These are phyloP conservation scores for Clausena lansium DNA, from an alignment of 345 rosid genomes.

Conservation along the genomic window DNA sequence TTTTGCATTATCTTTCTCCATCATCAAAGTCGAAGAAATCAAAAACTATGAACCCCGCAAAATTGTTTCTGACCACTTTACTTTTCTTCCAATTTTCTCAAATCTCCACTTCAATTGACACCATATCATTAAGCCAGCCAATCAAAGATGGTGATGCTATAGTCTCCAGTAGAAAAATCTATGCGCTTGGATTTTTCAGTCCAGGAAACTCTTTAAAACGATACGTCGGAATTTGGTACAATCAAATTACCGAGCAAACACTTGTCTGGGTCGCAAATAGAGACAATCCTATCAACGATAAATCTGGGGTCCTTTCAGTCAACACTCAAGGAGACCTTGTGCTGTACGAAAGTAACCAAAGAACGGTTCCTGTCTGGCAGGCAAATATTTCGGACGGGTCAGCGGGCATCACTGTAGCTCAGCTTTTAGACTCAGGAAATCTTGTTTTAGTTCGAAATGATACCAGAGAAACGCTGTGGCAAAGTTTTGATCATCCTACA, in stretches of 20 bases:
- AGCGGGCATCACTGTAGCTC: slow-evolving; percentile 30
- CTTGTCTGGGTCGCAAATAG: slow-evolving; percentile 84
- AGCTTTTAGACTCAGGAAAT: slow-evolving; percentile 38
- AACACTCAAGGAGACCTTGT: slow-evolving; percentile 41
- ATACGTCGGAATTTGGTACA: slow-evolving; percentile 83
- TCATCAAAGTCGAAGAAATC: background rate
- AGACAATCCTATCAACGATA: slow-evolving; percentile 45
- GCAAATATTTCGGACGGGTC: slow-evolving; percentile 26
- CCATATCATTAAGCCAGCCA: slow-evolving; percentile 24
- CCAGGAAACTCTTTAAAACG: slow-evolving; percentile 41
- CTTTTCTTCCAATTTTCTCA: slow-evolving; percentile 17
- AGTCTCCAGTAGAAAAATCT: slow-evolving; percentile 34
- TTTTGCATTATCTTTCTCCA: background rate
- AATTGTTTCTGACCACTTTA: slow-evolving; percentile 4
- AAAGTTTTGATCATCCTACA: slow-evolving; percentile 71
- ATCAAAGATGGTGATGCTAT: slow-evolving; percentile 48
- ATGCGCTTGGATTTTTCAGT: slow-evolving; percentile 63
- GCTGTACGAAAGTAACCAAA: slow-evolving; percentile 20
- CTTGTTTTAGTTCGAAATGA: slow-evolving; percentile 40
- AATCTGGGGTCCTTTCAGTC: slow-evolving; percentile 42
- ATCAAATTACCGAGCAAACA: slow-evolving; percentile 38
- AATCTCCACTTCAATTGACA: slow-evolving; percentile 25
- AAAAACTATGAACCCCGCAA: slow-evolving; percentile 10
- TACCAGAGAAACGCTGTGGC: slow-evolving; percentile 41
- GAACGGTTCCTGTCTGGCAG: slow-evolving; percentile 46